Percentiles rank a stretch among this genome's conserved stretches.
These are phyloP conservation scores for Tetracladium setigerum DNA, from an alignment of 495 filamentous ascomycete species.

Conservation along the genomic window DNA sequence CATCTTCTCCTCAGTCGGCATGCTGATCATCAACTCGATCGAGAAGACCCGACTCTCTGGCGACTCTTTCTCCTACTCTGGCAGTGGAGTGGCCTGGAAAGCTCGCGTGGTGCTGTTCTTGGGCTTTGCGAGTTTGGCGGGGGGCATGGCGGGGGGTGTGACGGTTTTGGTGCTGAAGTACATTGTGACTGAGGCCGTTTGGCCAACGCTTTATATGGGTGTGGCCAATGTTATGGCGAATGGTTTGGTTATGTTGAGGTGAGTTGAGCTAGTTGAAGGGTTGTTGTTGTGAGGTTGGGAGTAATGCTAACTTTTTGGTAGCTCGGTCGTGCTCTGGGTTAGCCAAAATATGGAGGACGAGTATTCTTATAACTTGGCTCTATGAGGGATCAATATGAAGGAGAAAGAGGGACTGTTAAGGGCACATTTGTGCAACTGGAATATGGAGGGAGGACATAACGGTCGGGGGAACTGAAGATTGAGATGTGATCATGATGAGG, in stretches of 20 bases:
- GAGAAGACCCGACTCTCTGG: slow-evolving; percentile 83
- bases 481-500: too few species aligned
- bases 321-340: slow-evolving; percentile 87
- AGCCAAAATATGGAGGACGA: slow-evolving; percentile 99
- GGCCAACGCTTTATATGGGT: slow-evolving; percentile 85
- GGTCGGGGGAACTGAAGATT: not conserved
- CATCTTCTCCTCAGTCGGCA: slow-evolving; percentile 88
- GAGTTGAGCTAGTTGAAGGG: slow-evolving; percentile 22
- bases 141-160: slow-evolving; percentile 87
- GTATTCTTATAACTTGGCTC: slow-evolving; percentile 89
- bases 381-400: slow-evolving; percentile 39
- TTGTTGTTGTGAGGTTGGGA: not conserved
- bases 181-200: slow-evolving; percentile 67
- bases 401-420: not conserved
- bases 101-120: slow-evolving; percentile 91
- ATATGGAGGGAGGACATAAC: not conserved
- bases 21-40: slow-evolving; percentile 98
- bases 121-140: slow-evolving; percentile 89
- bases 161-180: slow-evolving; percentile 90
- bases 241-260: slow-evolving; percentile 81
- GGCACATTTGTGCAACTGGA: not conserved
- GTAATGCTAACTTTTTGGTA: slow-evolving; percentile 24
- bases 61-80: slow-evolving; percentile 81
- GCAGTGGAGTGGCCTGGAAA: slow-evolving; percentile 89
- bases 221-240: slow-evolving; percentile 90